Percentiles rank a stretch among this genome's conserved stretches.
These are phyloP conservation scores for Populus trichocarpa DNA, from an alignment of 441 rosid genomes.

Conservation along the genomic window DNA sequence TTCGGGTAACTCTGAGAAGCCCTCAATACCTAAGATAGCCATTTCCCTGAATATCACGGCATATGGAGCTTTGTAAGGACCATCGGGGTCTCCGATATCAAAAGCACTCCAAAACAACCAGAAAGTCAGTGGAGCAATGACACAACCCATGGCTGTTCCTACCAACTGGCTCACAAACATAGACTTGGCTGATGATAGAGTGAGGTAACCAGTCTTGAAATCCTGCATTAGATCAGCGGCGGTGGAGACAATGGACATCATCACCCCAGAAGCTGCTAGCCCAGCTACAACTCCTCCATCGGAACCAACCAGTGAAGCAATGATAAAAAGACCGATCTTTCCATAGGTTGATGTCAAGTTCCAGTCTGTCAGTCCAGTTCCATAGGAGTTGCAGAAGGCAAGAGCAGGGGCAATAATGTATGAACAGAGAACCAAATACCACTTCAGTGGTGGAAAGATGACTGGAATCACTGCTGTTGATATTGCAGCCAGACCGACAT, in stretches of 20 bases:
- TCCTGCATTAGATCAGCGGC: constrained; percentile 98
- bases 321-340: constrained; percentile 84
- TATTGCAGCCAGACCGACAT: constrained; percentile 81
- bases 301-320: constrained; percentile 74
- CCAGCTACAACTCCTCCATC: constrained; percentile 90
- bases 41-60: constrained; percentile 81
- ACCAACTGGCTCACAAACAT: constrained; percentile 83
- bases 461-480: constrained; percentile 74
- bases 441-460: constrained; percentile 76
- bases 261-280: constrained; percentile 78
- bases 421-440: constrained; percentile 81
- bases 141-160: constrained; percentile 87
- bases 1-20: constrained; percentile 73
- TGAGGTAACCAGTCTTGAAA: constrained; percentile 84
- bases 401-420: constrained; percentile 86
- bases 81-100: constrained; percentile 73
- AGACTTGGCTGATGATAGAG: constrained; percentile 80
- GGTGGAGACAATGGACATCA: constrained; percentile 91
- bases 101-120: constrained; percentile 88
- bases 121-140: constrained; percentile 82
- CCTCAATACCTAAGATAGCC: constrained; percentile 81
- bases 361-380: constrained; percentile 90
- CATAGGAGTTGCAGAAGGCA: constrained; percentile 93
- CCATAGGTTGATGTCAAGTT: constrained; percentile 77
- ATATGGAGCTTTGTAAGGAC: constrained; percentile 86